phyloP scores from a whole-genome alignment of 352 stramenopile genomes.

The Lagenidium giganteum region DNA sequence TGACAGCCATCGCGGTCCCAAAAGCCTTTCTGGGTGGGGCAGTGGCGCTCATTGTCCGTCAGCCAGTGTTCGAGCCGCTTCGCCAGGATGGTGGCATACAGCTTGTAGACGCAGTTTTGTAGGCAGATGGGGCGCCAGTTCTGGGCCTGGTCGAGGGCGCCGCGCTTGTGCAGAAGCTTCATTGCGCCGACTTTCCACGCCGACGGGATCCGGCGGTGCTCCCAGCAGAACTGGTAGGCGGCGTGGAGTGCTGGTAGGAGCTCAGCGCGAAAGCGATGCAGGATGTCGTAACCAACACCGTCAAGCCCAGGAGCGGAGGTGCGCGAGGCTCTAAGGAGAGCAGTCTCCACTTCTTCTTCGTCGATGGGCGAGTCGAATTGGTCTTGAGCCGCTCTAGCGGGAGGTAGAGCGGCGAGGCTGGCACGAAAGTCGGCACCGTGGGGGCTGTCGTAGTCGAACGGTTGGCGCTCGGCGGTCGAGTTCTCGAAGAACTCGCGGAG shows the following conservation, averaged over 20 bases:
- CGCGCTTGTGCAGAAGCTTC: constrained; percentile 23
- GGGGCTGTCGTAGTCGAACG: too few relatives aligned
- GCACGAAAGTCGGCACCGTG: too few relatives aligned
- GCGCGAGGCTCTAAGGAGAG: too few relatives aligned
- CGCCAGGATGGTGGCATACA: constrained; percentile 19
- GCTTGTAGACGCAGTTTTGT: constrained; percentile 29
- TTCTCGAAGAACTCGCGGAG: too few relatives aligned
- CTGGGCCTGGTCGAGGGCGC: not conserved
- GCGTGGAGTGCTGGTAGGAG: constrained; percentile 11
- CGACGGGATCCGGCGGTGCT: constrained; percentile 2
- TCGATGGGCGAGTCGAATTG: too few relatives aligned
- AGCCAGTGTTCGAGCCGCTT: constrained; percentile 11
- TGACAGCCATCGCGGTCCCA: constrained; percentile 18
- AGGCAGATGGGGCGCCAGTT: constrained; percentile 30
- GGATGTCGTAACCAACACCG: constrained; percentile 18
- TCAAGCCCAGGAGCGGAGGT: constrained; percentile 21
- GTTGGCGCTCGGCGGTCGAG: too few relatives aligned
- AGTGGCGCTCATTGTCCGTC: constrained; percentile 13
- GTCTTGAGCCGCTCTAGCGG: too few relatives aligned
- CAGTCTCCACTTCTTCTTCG: too few relatives aligned
- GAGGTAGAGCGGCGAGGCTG: too few relatives aligned
- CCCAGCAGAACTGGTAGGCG: constrained; percentile 14
- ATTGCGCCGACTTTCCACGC: constrained; percentile 18
- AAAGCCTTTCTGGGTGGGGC: constrained; percentile 18
- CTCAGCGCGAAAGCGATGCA: constrained; percentile 4